Base-by-base conservation (phyloP, 73 alveolate species). In the Paraurostyla sp. region DNA sequence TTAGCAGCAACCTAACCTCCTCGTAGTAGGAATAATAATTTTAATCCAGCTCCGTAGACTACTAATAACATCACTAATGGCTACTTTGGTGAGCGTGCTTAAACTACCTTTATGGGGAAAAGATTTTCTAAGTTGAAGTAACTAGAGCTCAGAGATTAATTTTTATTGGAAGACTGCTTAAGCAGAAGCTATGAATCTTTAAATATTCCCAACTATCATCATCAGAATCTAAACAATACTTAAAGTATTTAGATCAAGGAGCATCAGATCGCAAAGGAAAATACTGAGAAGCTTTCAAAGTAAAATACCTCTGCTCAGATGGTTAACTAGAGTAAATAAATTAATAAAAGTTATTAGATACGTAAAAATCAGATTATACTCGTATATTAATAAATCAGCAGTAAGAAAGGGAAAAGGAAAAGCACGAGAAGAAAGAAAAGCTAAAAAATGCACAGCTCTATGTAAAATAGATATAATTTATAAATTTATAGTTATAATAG, bases 101-200 rank as follows among this genome's bases (percentile, higher is more conserved):
- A n/a, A n/a, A n/a, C n/a, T n/a, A n/a, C n/a, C n/a, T n/a, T n/a
- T n/a, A n/a, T n/a, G n/a, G n/a, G n/a, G n/a, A n/a, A n/a, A n/a
- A n/a, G n/a, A n/a, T n/a, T 65, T 30, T 59, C 76, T 59, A 9
- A 65, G 25, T 6, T 18, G 40, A 65, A 38, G 23, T 15, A 65
- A 65, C 25, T 38, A 11, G 38, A 65, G 41, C 9, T 38, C 0
- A 65, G 82, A 65, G 82, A 65, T 65, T 9, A 65, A 16, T 38
- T 38, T 1, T 38, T 65, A 11, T 40, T 65, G 7, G 82, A 65
- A 38, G 82, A 65, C 25, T 65, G 82, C 58, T 40, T 65, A 38
- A 65, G 41, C 41, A 1, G 41, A 38, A 65, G 82, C 23, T 32
- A 38, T 16, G 56, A 65, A 23, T 22, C 56, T 11, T 65, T 65